These are phyloP conservation scores for Pugionium cornutum DNA, from an alignment of 345 rosid species.

Conservation along the genomic window DNA sequence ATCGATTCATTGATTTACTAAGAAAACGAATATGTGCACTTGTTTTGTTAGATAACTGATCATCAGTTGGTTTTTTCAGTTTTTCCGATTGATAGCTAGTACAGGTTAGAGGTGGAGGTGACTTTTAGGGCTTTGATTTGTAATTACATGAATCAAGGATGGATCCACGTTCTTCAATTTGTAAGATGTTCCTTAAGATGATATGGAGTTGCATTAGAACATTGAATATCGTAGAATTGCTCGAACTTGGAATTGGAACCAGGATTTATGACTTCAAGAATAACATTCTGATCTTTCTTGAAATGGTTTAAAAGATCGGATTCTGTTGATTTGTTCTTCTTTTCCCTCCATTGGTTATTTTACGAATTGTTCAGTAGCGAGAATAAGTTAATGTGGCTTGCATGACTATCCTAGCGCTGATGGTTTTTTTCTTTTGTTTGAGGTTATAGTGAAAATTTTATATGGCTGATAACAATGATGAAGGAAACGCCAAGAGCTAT, in stretches of 20 bases:
- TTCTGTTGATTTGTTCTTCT: neutral
- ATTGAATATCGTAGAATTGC: conserved; percentile 12
- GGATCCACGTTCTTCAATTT: conserved; percentile 25
- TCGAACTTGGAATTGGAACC: neutral
- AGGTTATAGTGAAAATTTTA: conserved; percentile 20
- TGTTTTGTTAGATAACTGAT: too few species aligned
- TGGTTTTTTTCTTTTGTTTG: conserved; percentile 8
- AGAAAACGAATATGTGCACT: too few species aligned
- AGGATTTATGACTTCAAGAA: neutral
- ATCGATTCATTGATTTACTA: neutral
- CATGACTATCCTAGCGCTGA: neutral
- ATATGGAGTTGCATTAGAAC: conserved; percentile 12
- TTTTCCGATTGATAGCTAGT: conserved; percentile 4
- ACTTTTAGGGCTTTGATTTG: neutral
- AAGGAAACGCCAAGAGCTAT: conserved; percentile 32
- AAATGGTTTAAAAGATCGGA: neutral
- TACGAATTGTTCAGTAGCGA: neutral
- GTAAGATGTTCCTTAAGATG: conserved; percentile 14
- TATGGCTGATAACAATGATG: conserved; percentile 57
- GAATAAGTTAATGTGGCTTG: neutral
- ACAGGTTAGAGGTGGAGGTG: neutral
- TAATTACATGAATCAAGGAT: conserved; percentile 11
- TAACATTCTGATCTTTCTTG: too few species aligned
- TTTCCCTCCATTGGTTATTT: too few species aligned
- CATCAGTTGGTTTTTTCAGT: neutral